Conservation (phyloP, 768 basidiomycete species). For the Amyloporia xantha region DNA sequence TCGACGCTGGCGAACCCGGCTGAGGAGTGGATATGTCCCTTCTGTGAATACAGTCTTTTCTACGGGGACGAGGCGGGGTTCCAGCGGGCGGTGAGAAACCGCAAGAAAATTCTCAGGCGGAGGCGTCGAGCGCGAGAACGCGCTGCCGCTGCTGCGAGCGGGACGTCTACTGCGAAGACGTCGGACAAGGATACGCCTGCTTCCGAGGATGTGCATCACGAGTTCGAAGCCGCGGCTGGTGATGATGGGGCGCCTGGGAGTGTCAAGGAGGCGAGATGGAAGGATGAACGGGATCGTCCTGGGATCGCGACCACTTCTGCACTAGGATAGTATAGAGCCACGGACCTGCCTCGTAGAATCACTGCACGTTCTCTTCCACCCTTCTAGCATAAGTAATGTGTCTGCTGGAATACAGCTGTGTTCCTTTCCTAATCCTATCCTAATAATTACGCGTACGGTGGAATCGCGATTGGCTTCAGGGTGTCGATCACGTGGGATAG, state of each 20-base stretch:
- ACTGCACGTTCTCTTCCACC: not conserved
- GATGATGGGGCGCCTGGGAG: slow-evolving; percentile 22
- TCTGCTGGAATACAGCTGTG: too few species aligned
- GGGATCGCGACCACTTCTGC: not conserved
- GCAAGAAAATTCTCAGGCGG: slow-evolving; percentile 74
- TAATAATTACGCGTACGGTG: too few species aligned
- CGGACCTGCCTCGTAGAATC: not conserved
- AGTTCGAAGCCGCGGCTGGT: slow-evolving; percentile 21
- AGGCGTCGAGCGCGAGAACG: slow-evolving; percentile 68
- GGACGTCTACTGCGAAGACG: slow-evolving; percentile 18
- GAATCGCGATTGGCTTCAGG: too few species aligned
- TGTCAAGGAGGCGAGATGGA: slow-evolving; percentile 16
- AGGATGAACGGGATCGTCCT: slow-evolving; percentile 10
- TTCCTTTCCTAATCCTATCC: too few species aligned
- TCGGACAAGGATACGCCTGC: slow-evolving; percentile 11
- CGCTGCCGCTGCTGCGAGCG: slow-evolving; percentile 49
- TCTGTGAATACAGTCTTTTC: slow-evolving; percentile 90
- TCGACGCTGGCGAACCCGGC: slow-evolving; percentile 44
- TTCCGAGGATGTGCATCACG: slow-evolving; percentile 27
- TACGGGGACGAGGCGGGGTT: slow-evolving; percentile 76
- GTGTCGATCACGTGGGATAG: slow-evolving; percentile 11
- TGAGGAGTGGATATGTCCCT: slow-evolving; percentile 93
- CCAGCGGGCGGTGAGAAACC: slow-evolving; percentile 54
- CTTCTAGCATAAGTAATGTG: too few species aligned
- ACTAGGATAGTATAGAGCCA: slow-evolving; percentile 1